Conservation (phyloP, 495 filamentous ascomycete species). For the Hypoxylon rickii region DNA sequence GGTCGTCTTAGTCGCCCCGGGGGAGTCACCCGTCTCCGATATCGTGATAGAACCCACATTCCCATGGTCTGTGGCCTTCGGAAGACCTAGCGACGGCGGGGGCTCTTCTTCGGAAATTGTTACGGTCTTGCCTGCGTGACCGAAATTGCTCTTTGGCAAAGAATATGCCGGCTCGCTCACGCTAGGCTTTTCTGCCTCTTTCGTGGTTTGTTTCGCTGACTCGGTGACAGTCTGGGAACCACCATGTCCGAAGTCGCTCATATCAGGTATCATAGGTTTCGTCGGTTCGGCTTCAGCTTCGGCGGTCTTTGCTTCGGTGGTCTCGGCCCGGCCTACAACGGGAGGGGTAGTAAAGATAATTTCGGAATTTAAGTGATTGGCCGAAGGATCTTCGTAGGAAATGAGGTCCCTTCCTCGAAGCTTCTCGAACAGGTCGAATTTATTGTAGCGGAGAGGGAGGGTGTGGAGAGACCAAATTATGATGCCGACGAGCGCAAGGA, state of each 20-base stretch:
- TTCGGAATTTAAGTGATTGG: not conserved
- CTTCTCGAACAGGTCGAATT: conserved; percentile 6
- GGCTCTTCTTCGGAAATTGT: conserved; percentile 8
- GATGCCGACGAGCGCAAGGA: conserved; percentile 29
- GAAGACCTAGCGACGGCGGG: not conserved
- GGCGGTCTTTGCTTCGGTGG: not conserved
- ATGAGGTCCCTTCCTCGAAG: conserved; percentile 1
- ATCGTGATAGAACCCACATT: conserved; percentile 14
- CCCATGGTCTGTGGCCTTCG: conserved; percentile 11
- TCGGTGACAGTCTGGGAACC: conserved; percentile 9
- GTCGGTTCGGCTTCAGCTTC: not conserved
- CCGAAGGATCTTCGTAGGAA: conserved; percentile 4
- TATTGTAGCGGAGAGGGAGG: conserved; percentile 30
- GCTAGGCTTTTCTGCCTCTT: not conserved
- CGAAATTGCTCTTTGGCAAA: conserved; percentile 13
- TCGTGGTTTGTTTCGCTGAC: not conserved
- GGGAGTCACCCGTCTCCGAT: conserved; percentile 19
- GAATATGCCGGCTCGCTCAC: conserved; percentile 2
- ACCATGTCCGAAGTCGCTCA: conserved; percentile 8
- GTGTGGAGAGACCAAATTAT: conserved; percentile 31
- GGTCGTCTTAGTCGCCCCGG: not conserved
- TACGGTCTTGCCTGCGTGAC: conserved; percentile 3
- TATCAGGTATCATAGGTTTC: not conserved
- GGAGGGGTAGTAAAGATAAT: not conserved
- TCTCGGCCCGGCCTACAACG: conserved; percentile 8